Conservation (phyloP, 805 yeast species). For the Kazachstania martiniae region DNA sequence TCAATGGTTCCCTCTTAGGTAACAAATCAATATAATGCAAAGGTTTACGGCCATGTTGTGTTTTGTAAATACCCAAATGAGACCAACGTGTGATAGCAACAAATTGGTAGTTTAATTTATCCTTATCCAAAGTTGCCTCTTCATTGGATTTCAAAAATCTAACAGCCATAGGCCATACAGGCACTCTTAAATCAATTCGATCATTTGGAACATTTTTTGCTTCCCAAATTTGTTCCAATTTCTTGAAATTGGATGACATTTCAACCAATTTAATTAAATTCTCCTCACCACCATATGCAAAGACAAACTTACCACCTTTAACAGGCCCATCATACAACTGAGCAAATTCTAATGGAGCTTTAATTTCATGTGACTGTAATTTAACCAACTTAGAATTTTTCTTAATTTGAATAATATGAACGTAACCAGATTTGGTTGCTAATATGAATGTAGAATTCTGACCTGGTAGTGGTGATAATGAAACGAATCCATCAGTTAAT, state of each 20-base stretch:
- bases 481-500: conserved; percentile 30
- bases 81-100: conserved; percentile 48
- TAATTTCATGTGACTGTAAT: conserved; percentile 22
- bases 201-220: conserved; percentile 81
- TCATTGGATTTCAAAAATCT: conserved; percentile 35
- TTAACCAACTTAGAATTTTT: conserved; percentile 8
- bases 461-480: conserved; percentile 22
- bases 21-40: conserved; percentile 26
- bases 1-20: conserved; percentile 21
- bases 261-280: conserved; percentile 30
- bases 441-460: conserved; percentile 21
- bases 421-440: conserved; percentile 29
- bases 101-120: conserved; percentile 32
- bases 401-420: conserved; percentile 21
- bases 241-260: conserved; percentile 14
- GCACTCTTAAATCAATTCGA: conserved; percentile 67
- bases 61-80: conserved; percentile 63
- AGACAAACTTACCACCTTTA: conserved; percentile 21
- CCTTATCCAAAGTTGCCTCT: conserved; percentile 10
- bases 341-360: conserved; percentile 37
- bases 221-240: conserved; percentile 39
- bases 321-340: conserved; percentile 36
- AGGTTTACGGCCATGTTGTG: conserved; percentile 61
- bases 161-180: conserved; percentile 58
- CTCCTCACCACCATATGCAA: conserved; percentile 84